These are phyloP conservation scores for Blastobotrys chiropterorum DNA, from an alignment of 805 yeast genomes.

Conservation along the genomic window DNA sequence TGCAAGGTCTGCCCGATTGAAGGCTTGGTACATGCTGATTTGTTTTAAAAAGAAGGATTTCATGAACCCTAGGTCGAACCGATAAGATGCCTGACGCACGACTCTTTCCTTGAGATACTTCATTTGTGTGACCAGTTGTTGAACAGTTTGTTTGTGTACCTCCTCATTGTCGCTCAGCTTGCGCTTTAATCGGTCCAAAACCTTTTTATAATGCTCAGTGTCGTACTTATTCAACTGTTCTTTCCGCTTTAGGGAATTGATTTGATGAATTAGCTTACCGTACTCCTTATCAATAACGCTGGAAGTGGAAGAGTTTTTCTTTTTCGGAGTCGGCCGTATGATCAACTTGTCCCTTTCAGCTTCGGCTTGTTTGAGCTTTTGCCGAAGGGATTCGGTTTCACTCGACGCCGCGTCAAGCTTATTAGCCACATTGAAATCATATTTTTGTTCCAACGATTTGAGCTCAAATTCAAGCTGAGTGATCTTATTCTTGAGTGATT, in stretches of 20 bases:
- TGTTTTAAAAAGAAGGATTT: conserved; percentile 27
- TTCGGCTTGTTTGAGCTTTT: conserved; percentile 2
- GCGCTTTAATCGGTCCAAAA: neutral
- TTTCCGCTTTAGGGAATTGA: conserved; percentile 2
- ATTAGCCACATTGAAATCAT: conserved; percentile 4
- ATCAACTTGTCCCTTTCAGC: conserved; percentile 1
- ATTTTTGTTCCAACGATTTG: conserved; percentile 5
- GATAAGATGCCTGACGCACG: conserved; percentile 17
- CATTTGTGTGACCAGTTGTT: conserved; percentile 18
- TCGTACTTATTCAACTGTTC: conserved; percentile 3
- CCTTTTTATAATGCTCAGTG: neutral
- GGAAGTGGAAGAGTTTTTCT: neutral
- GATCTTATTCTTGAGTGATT: neutral
- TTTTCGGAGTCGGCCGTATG: neutral
- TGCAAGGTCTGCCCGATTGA: conserved; percentile 25
- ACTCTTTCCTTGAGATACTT: conserved; percentile 17
- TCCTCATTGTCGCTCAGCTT: neutral
- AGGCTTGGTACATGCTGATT: conserved; percentile 26
- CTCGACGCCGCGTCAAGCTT: conserved; percentile 1
- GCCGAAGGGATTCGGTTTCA: neutral
- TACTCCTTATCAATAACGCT: neutral
- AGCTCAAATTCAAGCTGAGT: conserved; percentile 2
- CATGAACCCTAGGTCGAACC: conserved; percentile 29
- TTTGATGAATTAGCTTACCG: neutral
- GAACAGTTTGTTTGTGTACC: neutral